Evolutionary conservation across 495 filamentous ascomycete species (phyloP), one percentile per base, ranked within the genome.

Genomic region (Neurospora intermedia): DNA sequence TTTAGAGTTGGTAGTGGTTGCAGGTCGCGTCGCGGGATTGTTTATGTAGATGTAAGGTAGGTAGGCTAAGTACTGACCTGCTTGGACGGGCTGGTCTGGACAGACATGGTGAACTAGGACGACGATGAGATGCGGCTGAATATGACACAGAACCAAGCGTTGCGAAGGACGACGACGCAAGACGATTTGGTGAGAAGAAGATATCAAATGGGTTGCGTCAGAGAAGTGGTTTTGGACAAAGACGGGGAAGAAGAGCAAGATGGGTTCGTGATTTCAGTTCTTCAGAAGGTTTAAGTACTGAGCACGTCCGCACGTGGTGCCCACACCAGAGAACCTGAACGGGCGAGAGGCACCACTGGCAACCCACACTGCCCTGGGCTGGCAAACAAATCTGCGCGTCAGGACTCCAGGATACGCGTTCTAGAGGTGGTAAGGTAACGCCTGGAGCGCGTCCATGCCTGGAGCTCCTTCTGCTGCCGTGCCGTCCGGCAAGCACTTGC

Each of bases 21-120:
- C 54, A 66, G 54, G 35, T 70, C 38, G 39, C 43, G 69, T 31
- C 73, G 62, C 23, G 71, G 18, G 43, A 59, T 74, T 66, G 54
- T 66, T 66, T 66, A 66, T 66, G 54, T 66, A 66, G 15, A 66
- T 66, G 54, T 66, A 66, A 66, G 54, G 54, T 66, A 38, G 35
- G 35, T 38, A 35, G 54, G 54, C 3, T 8, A 16, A 66, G 54
- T 66, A 78, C 79, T 78, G 87, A 95, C 93, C 89, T 92, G 91
- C 89, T 97, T 96, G 74, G 93, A 96, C 71, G 93, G 93, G 75
- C 93, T 96, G 79, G 93, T 80, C 78, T 92, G 85, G 71, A 88
- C 84, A 77, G 91, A 84, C 92, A 94, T 92, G 81, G 83, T 78
- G 76, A 73, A 71, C 48, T 42, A 48, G 69, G 15, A 66, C 73